A percentile compares a stretch with the other conserved stretches of the same genome.
These are phyloP conservation scores for Artemisia annua DNA, from an alignment of 129 eudicot genomes.

Conservation along the genomic window DNA sequence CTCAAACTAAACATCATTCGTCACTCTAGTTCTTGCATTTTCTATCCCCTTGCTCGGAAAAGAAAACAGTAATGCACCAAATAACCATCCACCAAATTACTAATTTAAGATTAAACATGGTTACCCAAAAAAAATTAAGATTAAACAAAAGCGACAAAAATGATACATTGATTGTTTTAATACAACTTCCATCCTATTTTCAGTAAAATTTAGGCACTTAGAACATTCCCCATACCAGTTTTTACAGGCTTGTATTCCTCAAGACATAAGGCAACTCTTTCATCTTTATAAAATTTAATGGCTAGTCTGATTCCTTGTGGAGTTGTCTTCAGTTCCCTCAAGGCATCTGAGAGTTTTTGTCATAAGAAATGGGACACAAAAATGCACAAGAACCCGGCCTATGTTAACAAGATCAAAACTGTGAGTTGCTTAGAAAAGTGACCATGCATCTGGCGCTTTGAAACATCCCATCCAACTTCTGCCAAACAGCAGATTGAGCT, in stretches of 20 bases:
- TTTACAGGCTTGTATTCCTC: background rate
- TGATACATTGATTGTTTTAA: background rate
- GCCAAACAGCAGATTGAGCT: constrained; percentile 80
- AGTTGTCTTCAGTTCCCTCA: no score
- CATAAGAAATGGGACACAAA: background rate
- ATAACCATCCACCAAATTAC: background rate
- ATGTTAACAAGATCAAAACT: constrained; percentile 45
- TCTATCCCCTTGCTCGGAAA: no score
- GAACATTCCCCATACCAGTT: background rate
- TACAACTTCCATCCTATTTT: background rate
- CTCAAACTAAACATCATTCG: no score
- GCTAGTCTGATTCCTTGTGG: no score
- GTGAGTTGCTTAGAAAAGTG: constrained; percentile 78
- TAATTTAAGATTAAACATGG: background rate
- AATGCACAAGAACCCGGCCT: background rate
- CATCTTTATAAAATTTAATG: background rate
- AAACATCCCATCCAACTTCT: constrained; percentile 55
- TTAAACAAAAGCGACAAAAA: background rate
- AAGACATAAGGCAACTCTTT: background rate
- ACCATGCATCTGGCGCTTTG: constrained; percentile 82
- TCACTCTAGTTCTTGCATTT: no score
- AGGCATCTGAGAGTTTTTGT: background rate
- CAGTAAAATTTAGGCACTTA: background rate
- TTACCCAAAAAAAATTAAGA: background rate
- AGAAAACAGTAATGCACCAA: no score